phyloP scores from a whole-genome alignment of 345 rosid species.

The Citrus glauca region DNA sequence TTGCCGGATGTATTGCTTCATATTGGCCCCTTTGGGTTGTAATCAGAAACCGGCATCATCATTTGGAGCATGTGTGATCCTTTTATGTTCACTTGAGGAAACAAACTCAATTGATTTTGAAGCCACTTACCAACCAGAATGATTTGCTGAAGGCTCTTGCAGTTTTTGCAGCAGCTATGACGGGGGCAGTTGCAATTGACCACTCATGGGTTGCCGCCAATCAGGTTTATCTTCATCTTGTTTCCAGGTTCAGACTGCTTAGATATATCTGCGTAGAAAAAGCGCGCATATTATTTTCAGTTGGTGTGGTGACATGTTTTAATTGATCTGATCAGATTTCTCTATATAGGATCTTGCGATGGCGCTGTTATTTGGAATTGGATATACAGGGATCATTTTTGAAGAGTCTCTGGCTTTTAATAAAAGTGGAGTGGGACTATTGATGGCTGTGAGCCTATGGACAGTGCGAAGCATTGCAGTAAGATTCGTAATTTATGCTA shows the following conservation, averaged over 20 bases:
- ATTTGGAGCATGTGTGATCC: constrained; percentile 59
- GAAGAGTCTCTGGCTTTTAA: constrained; percentile 92
- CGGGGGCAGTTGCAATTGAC: constrained; percentile 80
- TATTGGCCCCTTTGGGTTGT: no score
- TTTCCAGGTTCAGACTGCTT: not conserved
- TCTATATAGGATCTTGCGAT: constrained; percentile 84
- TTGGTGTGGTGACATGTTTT: not conserved
- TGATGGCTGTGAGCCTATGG: constrained; percentile 99
- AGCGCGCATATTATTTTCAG: not conserved
- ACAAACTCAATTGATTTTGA: constrained; percentile 68
- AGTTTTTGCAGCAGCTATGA: constrained; percentile 64
- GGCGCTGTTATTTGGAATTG: constrained; percentile 82
- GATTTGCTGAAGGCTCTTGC: constrained; percentile 79
- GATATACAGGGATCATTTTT: constrained; percentile 86
- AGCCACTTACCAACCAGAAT: constrained; percentile 69
- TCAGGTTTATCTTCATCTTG: constrained; percentile 45
- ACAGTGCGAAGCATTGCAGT: constrained; percentile 83
- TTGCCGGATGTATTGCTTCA: no score
- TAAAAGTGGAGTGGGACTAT: constrained; percentile 88
- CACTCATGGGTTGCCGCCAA: constrained; percentile 96
- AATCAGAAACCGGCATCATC: no score
- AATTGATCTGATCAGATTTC: constrained; percentile 20
- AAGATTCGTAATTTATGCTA: constrained; percentile 18
- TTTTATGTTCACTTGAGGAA: constrained; percentile 83
- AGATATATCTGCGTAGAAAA: not conserved